Conservation (phyloP, 495 filamentous ascomycete genomes). For the Beverwykella pulmonaria region DNA sequence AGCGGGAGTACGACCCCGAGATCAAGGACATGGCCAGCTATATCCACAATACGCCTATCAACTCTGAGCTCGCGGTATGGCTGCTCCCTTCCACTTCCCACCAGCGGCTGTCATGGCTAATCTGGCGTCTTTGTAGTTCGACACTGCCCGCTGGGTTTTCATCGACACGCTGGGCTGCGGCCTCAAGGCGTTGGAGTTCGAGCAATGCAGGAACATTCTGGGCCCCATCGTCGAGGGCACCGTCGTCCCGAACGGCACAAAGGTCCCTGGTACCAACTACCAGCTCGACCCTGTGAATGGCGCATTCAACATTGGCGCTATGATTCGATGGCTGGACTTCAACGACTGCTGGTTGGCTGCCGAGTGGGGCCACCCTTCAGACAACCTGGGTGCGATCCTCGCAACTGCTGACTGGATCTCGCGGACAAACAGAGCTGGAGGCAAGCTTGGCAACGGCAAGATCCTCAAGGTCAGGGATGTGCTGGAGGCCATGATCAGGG, state of each 20-base stretch:
- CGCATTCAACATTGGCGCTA: constrained; percentile 97
- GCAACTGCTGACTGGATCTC: constrained; percentile 97
- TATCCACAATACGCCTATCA: constrained; percentile 85
- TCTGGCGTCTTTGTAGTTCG: constrained; percentile 62
- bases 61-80: constrained; percentile 88
- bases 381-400: constrained; percentile 94
- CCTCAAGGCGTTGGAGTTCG: constrained; percentile 91
- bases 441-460: constrained; percentile 79
- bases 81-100: background rate
- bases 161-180: constrained; percentile 97
- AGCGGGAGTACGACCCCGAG: constrained; percentile 77
- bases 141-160: constrained; percentile 65
- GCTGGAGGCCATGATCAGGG: constrained; percentile 98
- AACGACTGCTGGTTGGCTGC: constrained; percentile 99
- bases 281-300: constrained; percentile 93
- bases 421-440: constrained; percentile 89
- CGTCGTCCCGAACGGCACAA: constrained; percentile 87
- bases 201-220: constrained; percentile 91
- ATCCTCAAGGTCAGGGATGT: constrained; percentile 85
- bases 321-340: constrained; percentile 99
- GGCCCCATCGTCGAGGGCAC: constrained; percentile 94
- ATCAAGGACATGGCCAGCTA: constrained; percentile 93
- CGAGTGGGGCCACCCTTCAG: constrained; percentile 97
- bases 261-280: constrained; percentile 89
- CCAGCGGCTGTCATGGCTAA: constrained; percentile 15